Percentiles rank a stretch among this genome's conserved stretches.
Conservation (phyloP, 2,329 filamentous ascomycete genomes). For the Phialophora macrospora region DNA sequence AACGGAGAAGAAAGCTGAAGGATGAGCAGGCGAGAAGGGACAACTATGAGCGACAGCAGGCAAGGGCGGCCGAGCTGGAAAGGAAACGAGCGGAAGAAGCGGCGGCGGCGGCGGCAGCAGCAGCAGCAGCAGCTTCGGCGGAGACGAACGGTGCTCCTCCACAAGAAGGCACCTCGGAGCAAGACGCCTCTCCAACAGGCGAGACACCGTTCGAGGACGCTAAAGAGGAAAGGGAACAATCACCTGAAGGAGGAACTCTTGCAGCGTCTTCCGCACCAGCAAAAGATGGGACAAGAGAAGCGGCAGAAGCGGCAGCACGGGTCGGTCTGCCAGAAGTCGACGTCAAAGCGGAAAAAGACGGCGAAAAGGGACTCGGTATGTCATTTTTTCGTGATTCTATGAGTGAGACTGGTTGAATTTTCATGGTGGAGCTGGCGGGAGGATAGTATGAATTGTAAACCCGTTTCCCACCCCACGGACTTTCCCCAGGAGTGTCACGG, state of each 20-base stretch:
- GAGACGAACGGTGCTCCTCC: constrained; percentile 18
- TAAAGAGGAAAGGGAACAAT: constrained; percentile 23
- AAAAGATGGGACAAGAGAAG: constrained; percentile 18
- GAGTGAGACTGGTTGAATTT: constrained; percentile 20
- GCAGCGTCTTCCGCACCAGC: constrained; percentile 10
- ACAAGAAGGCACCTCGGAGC: constrained; percentile 14
- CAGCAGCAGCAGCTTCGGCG: constrained; percentile 18
- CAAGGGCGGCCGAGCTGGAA: constrained; percentile 57
- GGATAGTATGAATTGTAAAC: constrained; percentile 6
- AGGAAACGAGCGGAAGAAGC: constrained; percentile 40
- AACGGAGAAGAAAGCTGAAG: constrained; percentile 79
- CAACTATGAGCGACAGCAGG: constrained; percentile 62
- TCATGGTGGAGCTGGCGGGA: constrained; percentile 10
- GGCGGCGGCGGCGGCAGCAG: constrained; percentile 27
- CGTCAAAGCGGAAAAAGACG: constrained; percentile 79
- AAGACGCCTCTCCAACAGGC: constrained; percentile 29
- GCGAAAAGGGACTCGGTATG: constrained; percentile 67
- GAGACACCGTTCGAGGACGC: constrained; percentile 33
- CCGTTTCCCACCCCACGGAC: not conserved
- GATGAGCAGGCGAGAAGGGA: constrained; percentile 86
- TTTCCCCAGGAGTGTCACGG: not conserved
- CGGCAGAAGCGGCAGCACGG: constrained; percentile 7
- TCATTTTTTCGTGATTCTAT: constrained; percentile 30
- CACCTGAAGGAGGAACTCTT: constrained; percentile 24
- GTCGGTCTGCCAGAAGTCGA: constrained; percentile 62